Percentiles rank a stretch among this genome's conserved stretches.
These are phyloP conservation scores for Colletotrichum tamarilloi DNA, from an alignment of 2,329 filamentous ascomycete genomes.

Conservation along the genomic window DNA sequence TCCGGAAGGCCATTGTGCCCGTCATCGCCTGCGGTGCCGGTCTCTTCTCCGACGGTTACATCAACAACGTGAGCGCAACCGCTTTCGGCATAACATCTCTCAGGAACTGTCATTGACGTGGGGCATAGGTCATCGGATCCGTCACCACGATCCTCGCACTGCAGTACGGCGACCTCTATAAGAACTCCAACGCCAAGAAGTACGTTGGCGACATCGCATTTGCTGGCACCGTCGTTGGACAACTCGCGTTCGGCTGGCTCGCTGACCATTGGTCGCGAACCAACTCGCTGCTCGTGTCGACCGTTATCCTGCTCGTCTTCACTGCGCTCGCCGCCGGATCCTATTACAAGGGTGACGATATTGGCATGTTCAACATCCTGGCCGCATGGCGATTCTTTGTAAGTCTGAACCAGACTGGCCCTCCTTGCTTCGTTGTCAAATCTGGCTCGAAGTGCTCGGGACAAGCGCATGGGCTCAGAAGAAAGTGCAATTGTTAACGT, in stretches of 20 bases:
- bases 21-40: conserved; percentile 91
- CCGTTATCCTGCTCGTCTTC: conserved; percentile 86
- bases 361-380: conserved; percentile 80
- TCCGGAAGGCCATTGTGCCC: conserved; percentile 57
- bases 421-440: accelerated
- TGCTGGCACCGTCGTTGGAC: conserved; percentile 85
- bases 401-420: conserved; percentile 46
- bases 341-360: conserved; percentile 76
- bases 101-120: background rate
- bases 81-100: background rate
- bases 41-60: conserved; percentile 90
- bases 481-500: conserved; percentile 3
- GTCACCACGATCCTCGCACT: conserved; percentile 80
- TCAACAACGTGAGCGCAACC: conserved; percentile 76
- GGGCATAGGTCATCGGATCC: conserved; percentile 81
- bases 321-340: conserved; percentile 82
- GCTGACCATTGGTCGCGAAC: conserved; percentile 88
- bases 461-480: background rate
- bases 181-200: conserved; percentile 73
- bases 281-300: conserved; percentile 83
- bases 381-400: conserved; percentile 88
- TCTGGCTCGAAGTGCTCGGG: background rate
- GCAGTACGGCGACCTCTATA: conserved; percentile 79
- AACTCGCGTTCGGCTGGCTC: conserved; percentile 83
- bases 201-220: conserved; percentile 88